phyloP scores from a whole-genome alignment of 345 rosid genomes.

The Populus euphratica region DNA sequence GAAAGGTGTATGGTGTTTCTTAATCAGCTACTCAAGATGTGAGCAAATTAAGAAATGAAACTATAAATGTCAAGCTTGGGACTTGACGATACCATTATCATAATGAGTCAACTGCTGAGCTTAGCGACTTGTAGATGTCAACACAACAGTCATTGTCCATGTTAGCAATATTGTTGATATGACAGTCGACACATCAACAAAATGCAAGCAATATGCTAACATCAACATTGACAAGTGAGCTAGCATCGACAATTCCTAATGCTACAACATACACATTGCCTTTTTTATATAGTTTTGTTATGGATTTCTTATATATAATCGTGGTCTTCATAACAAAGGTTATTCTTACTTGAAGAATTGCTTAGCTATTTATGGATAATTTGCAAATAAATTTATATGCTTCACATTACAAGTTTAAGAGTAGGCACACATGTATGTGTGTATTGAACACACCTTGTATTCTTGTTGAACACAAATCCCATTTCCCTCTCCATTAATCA shows the following conservation, averaged over 20 bases:
- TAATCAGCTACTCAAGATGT: not conserved
- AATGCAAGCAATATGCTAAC: not conserved
- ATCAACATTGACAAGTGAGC: not conserved
- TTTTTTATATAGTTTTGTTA: too few species aligned
- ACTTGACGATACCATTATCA: not conserved
- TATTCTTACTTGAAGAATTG: too few species aligned
- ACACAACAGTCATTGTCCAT: not conserved
- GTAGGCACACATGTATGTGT: too few species aligned
- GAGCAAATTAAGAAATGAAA: not conserved
- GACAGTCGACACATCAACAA: not conserved
- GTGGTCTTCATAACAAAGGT: too few species aligned
- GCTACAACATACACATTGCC: not conserved
- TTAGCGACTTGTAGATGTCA: not conserved
- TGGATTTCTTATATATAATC: too few species aligned
- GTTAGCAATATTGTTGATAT: not conserved
- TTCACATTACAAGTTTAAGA: too few species aligned
- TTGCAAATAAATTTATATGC: too few species aligned
- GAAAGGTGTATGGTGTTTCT: not conserved
- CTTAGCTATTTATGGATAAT: too few species aligned
- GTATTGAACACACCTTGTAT: too few species aligned
- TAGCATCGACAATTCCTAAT: not conserved
- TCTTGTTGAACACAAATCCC: too few species aligned
- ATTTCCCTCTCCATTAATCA: too few species aligned
- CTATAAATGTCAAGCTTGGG: not conserved
- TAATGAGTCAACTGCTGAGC: not conserved